phyloP scores from a whole-genome alignment of 2,329 filamentous ascomycete genomes.

The Penicillium brevicompactum region DNA sequence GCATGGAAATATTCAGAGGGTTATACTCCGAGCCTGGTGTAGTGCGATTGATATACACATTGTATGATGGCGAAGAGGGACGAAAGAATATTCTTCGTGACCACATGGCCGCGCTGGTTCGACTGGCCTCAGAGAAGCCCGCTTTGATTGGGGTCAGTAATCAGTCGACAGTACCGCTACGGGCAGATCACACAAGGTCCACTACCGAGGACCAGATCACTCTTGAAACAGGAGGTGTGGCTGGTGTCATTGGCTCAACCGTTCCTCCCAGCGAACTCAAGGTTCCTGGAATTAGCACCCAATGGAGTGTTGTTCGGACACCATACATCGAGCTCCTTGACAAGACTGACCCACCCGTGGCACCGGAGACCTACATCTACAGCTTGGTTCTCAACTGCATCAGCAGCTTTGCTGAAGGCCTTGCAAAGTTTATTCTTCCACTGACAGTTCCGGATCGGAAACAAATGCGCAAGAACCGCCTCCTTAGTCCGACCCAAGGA shows the following conservation, averaged over 20 bases:
- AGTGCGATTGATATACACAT: conserved; percentile 75
- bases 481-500: conserved; percentile 39
- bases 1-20: conserved; percentile 86
- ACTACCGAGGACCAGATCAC: conserved; percentile 77
- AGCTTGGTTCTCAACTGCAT: conserved; percentile 86
- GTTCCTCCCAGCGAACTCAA: conserved; percentile 67
- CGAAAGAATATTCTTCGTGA: conserved; percentile 78
- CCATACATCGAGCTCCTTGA: conserved; percentile 93
- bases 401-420: conserved; percentile 83
- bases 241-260: conserved; percentile 79
- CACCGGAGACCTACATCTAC: conserved; percentile 94
- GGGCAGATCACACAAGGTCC: conserved; percentile 58
- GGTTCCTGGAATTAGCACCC: conserved; percentile 76
- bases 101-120: conserved; percentile 85
- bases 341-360: conserved; percentile 77
- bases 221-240: conserved; percentile 82
- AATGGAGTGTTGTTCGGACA: conserved; percentile 86
- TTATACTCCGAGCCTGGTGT: conserved; percentile 81
- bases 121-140: conserved; percentile 88
- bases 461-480: conserved; percentile 50
- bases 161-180: conserved; percentile 79
- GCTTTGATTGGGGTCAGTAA: conserved; percentile 83
- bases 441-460: conserved; percentile 78
- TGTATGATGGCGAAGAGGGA: conserved; percentile 74
- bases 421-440: conserved; percentile 91